Evolutionary conservation across 441 rosid genomes (phyloP), one percentile per base, ranked within the genome.

Genomic region (Theobroma grandiflorum): DNA sequence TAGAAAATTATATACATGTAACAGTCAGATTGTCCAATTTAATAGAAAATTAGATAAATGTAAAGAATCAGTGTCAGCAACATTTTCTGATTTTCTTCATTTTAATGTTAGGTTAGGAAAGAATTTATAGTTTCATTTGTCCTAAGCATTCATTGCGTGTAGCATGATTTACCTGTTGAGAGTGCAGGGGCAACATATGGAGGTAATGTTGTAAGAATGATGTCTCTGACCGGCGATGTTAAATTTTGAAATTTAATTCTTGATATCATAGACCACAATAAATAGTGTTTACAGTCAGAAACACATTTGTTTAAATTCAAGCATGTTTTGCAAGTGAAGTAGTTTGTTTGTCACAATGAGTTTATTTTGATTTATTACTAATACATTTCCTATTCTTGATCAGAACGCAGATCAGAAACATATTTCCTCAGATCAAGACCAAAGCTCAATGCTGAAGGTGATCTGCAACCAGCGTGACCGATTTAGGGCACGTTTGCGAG

Each of bases 381-480:
- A 47, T 59, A 6, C 35, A 55, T 65, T 78, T 69, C 79, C 49
- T 59, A 66, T 77, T 71, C 26, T 83, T 78, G 47, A 83, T 80
- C 87, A 94, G 98, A 88, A 88, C 73, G 45, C 85, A 78, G 98
- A 91, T 73, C 93, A 91, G 62, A 94, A 90, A 80, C 98, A 92
- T 72, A 87, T 85, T 81, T 87, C 93, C 77, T 81, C 94, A 31
- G 98, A 97, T 83, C 98, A 93, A 87, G 99, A 95, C 82, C 99
- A 95, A 84, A 93, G 90, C 85, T 97, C 98, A 76, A 95, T 97
- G 99, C 97, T 97, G 38, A 95, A 97, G 88, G 99, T 97, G 81
- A 97, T 95, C 79, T 94, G 97, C 90, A 95, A 92, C 85, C 98
- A 97, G 82, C 92, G 98, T 79, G 99, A 97, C 82, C 93, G 99